Percentiles rank a stretch among this genome's conserved stretches.
Conservation (phyloP, 73 alveolate species). For the Effrenium voratum region DNA sequence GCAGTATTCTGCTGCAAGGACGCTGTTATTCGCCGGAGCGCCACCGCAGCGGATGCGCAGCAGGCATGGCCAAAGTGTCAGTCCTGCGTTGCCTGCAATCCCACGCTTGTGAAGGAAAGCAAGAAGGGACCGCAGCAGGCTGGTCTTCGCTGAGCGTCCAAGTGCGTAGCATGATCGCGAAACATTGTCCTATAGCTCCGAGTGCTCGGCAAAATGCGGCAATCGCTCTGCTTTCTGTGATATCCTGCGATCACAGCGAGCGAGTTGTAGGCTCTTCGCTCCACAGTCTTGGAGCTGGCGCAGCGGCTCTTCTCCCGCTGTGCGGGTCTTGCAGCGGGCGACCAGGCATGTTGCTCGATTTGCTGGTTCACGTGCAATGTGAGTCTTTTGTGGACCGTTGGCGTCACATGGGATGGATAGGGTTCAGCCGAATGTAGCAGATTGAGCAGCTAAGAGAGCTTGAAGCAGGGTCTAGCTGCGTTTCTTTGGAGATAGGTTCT, state of each 20-base stretch:
- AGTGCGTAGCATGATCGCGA: no score
- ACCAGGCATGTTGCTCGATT: conserved; percentile 14
- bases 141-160: no score
- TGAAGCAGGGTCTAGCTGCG: background rate
- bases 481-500: background rate
- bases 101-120: background rate
- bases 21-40: no score
- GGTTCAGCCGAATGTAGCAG: no score
- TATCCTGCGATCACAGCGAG: no score
- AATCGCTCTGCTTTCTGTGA: no score
- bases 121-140: conserved; percentile 32
- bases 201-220: no score
- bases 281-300: conserved; percentile 18
- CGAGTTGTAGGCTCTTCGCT: conserved; percentile 36
- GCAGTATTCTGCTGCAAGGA: no score
- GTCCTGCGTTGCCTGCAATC: no score
- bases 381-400: background rate
- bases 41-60: no score
- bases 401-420: background rate
- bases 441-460: background rate
- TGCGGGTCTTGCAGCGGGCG: conserved; percentile 64
- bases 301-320: conserved; percentile 52
- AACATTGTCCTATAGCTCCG: no score
- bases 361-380: background rate
- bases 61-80: no score